Conservation (phyloP, 345 rosid species). For the Eucalyptus erythrocorys region DNA sequence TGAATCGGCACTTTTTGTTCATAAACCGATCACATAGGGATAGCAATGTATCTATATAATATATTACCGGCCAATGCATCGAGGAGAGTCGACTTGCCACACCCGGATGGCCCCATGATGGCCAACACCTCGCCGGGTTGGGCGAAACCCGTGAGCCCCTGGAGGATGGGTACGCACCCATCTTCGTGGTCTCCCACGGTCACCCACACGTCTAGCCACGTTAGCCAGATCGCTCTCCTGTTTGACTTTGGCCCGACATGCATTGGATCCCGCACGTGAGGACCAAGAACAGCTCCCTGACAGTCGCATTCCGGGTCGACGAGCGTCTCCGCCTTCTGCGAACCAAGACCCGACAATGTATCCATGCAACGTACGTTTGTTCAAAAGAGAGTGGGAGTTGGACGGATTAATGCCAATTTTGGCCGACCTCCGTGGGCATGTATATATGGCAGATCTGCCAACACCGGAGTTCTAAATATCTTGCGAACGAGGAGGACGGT, state of each 20-base stretch:
- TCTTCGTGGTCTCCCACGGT: conserved; percentile 53
- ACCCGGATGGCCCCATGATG: conserved; percentile 93
- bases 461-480: neutral
- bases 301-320: neutral
- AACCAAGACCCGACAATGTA: neutral
- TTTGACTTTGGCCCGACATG: no score
- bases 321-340: neutral
- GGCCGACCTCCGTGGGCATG: neutral
- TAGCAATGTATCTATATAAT: neutral
- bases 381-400: neutral
- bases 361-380: neutral
- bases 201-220: conserved; percentile 68
- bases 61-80: conserved; percentile 71
- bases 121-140: conserved; percentile 76
- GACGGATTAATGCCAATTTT: neutral
- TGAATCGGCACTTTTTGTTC: neutral
- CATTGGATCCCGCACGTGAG: fast-evolving
- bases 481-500: neutral
- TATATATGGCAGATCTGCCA: neutral
- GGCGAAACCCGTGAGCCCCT: conserved; percentile 62
- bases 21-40: neutral
- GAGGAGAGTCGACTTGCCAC: conserved; percentile 85
- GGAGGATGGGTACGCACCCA: conserved; percentile 49
- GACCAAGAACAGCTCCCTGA: neutral
- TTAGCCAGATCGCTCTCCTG: neutral